Conservation (phyloP, 805 yeast species). For the Saccharomycopsis selenospora region DNA sequence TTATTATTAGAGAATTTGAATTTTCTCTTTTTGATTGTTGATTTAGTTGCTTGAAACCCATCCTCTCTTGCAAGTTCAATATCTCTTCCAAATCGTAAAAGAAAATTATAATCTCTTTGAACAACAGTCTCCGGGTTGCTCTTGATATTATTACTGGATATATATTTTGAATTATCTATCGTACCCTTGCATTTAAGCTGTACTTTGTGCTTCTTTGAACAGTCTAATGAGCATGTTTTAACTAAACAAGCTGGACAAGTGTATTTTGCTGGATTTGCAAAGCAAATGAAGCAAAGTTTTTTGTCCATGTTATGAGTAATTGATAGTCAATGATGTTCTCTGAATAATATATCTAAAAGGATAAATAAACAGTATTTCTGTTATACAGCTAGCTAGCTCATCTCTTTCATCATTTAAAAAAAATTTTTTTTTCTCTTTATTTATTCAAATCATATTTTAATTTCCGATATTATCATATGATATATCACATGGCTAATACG, state of each 20-base stretch:
- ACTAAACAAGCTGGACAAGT: constrained; percentile 73
- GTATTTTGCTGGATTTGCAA: constrained; percentile 43
- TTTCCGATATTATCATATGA: too few relatives aligned
- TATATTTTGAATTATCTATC: constrained; percentile 53
- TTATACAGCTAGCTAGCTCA: too few relatives aligned
- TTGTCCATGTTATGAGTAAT: background rate
- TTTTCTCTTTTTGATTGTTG: constrained; percentile 15
- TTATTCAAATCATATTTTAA: too few relatives aligned
- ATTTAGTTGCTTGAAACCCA: constrained; percentile 22
- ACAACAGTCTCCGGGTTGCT: constrained; percentile 38
- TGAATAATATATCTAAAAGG: too few relatives aligned
- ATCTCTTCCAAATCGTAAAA: constrained; percentile 51
- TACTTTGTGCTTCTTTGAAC: constrained; percentile 65
- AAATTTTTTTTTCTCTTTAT: too few relatives aligned
- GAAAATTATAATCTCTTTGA: constrained; percentile 78
- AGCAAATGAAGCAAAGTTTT: constrained; percentile 42
- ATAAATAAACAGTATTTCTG: too few relatives aligned
- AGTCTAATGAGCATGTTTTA: constrained; percentile 61
- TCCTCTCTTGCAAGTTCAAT: constrained; percentile 55
- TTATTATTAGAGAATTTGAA: constrained; percentile 1
- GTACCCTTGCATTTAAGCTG: constrained; percentile 59
- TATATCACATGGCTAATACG: too few relatives aligned
- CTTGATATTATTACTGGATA: constrained; percentile 34
- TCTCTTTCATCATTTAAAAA: too few relatives aligned
- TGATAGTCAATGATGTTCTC: too few relatives aligned